These are phyloP conservation scores for Rhinocladiella mackenziei DNA, from an alignment of 2,329 filamentous ascomycete genomes.

Conservation along the genomic window DNA sequence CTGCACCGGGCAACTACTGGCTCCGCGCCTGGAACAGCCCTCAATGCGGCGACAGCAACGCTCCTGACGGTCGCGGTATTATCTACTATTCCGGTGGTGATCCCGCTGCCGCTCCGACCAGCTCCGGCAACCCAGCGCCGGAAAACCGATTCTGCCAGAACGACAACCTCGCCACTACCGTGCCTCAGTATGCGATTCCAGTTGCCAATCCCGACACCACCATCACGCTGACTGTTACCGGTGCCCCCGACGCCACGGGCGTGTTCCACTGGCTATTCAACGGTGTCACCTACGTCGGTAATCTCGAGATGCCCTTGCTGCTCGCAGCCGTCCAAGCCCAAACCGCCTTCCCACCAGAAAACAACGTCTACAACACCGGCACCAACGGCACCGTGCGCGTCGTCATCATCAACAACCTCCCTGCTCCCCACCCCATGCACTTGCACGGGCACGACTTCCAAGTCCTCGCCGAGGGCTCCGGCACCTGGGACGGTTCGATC, in stretches of 20 bases:
- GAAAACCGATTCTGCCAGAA: slow-evolving; percentile 52
- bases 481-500: slow-evolving; percentile 23
- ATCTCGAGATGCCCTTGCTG: slow-evolving; percentile 44
- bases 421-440: slow-evolving; percentile 39
- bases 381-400: slow-evolving; percentile 18
- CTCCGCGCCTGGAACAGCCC: slow-evolving; percentile 25
- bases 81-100: slow-evolving; percentile 63
- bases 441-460: slow-evolving; percentile 33
- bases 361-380: slow-evolving; percentile 23
- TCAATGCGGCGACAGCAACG: slow-evolving; percentile 18
- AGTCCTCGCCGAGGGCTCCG: slow-evolving; percentile 23
- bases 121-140: slow-evolving; percentile 49
- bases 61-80: slow-evolving; percentile 55
- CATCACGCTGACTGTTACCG: slow-evolving; percentile 46
- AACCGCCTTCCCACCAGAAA: slow-evolving; percentile 11
- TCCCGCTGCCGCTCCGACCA: slow-evolving; percentile 47
- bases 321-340: slow-evolving; percentile 18
- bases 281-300: slow-evolving; percentile 46
- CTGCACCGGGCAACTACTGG: slow-evolving; percentile 29
- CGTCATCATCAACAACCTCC: slow-evolving; percentile 27
- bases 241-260: slow-evolving; percentile 26
- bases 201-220: slow-evolving; percentile 34
- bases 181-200: slow-evolving; percentile 52
- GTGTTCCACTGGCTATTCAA: slow-evolving; percentile 30
- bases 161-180: slow-evolving; percentile 52